phyloP scores from a whole-genome alignment of 148 eudicot species.

The Talinum fruticosum region DNA sequence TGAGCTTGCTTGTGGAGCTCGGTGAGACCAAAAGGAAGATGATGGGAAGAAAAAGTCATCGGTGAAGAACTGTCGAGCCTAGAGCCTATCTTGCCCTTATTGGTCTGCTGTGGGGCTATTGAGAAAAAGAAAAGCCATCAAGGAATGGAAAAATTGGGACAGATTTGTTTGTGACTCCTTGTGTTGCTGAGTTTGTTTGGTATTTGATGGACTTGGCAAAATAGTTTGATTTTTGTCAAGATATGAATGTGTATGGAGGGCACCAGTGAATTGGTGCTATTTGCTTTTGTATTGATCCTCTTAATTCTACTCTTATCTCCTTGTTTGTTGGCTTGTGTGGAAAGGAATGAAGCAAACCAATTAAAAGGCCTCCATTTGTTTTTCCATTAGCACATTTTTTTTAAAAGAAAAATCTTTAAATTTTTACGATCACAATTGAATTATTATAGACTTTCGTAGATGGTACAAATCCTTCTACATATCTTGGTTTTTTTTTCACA shows the following conservation, averaged over 20 bases:
- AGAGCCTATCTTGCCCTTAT: background rate
- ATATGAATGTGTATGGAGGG: background rate
- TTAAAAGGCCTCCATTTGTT: too few species aligned
- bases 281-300: background rate
- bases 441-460: too few species aligned
- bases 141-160: background rate
- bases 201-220: background rate
- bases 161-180: background rate
- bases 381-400: too few species aligned
- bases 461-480: too few species aligned
- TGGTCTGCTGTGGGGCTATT: background rate
- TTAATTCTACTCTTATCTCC: background rate
- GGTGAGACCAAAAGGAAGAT: conserved; percentile 26
- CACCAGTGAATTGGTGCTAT: background rate
- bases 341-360: background rate
- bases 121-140: background rate
- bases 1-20: conserved; percentile 76
- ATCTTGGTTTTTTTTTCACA: too few species aligned
- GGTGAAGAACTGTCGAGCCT: background rate
- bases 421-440: too few species aligned
- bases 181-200: background rate
- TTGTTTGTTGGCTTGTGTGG: background rate
- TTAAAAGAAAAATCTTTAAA: too few species aligned
- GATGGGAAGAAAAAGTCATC: background rate
- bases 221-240: background rate